Evolutionary conservation across 1,139 yeast genomes (phyloP).

Genomic region (Geotrichum bryndzae): DNA sequence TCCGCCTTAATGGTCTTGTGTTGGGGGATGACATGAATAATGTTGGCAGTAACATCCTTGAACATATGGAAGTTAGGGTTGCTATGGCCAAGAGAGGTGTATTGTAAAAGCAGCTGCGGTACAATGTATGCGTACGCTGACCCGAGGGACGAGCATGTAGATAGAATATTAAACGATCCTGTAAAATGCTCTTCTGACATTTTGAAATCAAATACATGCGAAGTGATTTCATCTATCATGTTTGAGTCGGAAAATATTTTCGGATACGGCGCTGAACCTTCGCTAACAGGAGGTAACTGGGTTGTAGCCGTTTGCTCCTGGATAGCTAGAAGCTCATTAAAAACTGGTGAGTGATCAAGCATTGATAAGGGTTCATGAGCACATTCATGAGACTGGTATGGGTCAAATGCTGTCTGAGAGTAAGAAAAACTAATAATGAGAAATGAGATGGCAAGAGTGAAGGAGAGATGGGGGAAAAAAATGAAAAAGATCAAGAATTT

Average conservation of each 20-base stretch:
- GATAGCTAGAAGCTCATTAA: not conserved
- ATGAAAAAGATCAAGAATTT: not conserved
- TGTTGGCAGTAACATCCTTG: constrained; percentile 17
- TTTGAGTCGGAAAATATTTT: not conserved
- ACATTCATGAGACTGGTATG: not conserved
- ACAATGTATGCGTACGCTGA: constrained; percentile 21
- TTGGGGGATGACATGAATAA: constrained; percentile 23
- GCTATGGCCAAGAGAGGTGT: constrained; percentile 3
- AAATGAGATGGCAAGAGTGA: not conserved
- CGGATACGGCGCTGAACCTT: not conserved
- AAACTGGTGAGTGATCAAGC: not conserved
- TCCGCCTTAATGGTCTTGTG: constrained; percentile 16
- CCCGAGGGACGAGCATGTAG: constrained; percentile 22
- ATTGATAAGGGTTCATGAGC: not conserved
- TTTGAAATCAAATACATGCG: not conserved
- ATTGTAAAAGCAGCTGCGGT: constrained; percentile 20
- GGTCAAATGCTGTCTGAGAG: not conserved
- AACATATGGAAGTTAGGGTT: not conserved
- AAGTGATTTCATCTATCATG: constrained; percentile 3
- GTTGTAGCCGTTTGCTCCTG: not conserved
- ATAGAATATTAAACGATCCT: constrained; percentile 17
- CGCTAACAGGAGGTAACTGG: not conserved
- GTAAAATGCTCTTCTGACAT: not conserved
- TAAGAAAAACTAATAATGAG: not conserved
- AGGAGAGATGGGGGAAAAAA: not conserved